These are phyloP conservation scores for Silene noctiflora DNA, from an alignment of 179 eudicot genomes.

Conservation along the genomic window DNA sequence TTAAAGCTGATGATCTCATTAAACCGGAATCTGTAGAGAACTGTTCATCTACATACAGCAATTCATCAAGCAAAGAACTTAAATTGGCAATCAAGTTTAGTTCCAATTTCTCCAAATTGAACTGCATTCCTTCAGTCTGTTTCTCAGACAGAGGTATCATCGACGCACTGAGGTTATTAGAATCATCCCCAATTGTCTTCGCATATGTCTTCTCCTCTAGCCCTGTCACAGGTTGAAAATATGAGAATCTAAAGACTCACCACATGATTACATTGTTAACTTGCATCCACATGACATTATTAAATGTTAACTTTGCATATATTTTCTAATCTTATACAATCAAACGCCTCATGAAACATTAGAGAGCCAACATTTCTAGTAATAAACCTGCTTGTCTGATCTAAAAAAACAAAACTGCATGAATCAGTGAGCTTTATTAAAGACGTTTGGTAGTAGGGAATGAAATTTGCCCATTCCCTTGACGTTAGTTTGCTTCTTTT, in stretches of 20 bases:
- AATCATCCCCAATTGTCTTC: conserved; percentile 39
- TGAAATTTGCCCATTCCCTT: too few species aligned
- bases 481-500: too few species aligned
- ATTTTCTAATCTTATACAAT: not conserved
- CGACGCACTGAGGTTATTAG: conserved; percentile 45
- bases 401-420: not conserved
- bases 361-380: not conserved
- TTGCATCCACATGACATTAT: not conserved
- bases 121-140: conserved; percentile 37
- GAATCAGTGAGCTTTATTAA: not conserved
- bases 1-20: conserved; percentile 50
- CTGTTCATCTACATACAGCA: conserved; percentile 54
- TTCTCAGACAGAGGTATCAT: conserved; percentile 37
- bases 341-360: not conserved
- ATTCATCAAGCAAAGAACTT: conserved; percentile 50
- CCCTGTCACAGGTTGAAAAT: conserved; percentile 42
- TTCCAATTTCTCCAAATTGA: conserved; percentile 51
- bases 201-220: conserved; percentile 41
- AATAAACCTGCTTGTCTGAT: not conserved
- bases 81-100: conserved; percentile 42
- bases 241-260: not conserved
- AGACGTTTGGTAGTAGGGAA: too few species aligned
- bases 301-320: not conserved
- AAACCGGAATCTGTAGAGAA: conserved; percentile 50
- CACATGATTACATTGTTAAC: not conserved